Percentiles rank a stretch among this genome's conserved stretches.
Conservation (phyloP, 208 protist genomes). For the Sergeia podlipaevii region DNA sequence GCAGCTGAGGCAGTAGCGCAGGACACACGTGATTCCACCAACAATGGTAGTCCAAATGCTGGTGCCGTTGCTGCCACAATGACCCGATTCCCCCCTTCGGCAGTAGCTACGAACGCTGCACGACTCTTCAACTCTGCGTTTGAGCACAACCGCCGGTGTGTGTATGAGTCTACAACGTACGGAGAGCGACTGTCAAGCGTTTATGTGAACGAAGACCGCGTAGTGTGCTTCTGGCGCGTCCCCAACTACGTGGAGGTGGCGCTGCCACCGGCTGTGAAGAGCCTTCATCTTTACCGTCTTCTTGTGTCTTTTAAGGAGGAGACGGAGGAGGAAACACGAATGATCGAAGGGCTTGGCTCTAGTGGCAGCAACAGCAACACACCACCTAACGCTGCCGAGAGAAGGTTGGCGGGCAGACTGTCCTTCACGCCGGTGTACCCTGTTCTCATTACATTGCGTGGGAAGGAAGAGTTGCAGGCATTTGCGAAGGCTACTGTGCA, state of each 20-base stretch:
- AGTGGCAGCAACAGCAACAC: too few relatives aligned
- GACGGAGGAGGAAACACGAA: too few relatives aligned
- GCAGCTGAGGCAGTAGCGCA: too few relatives aligned
- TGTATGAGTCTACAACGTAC: conserved; percentile 22
- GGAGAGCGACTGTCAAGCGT: conserved; percentile 23
- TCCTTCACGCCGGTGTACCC: conserved; percentile 27
- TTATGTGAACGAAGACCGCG: conserved; percentile 24
- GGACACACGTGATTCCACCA: too few relatives aligned
- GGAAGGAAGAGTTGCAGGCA: conserved; percentile 14
- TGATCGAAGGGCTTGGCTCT: background rate
- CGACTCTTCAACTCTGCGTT: conserved; percentile 21
- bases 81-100: too few relatives aligned
- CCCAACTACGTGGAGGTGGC: conserved; percentile 36
- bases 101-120: conserved; percentile 6
- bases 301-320: too few relatives aligned
- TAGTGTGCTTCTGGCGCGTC: conserved; percentile 15
- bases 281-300: too few relatives aligned
- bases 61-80: too few relatives aligned
- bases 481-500: too few relatives aligned
- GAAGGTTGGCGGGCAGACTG: conserved; percentile 13
- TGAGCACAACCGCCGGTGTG: background rate
- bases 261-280: conserved; percentile 15
- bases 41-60: too few relatives aligned
- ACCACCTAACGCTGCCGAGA: background rate
- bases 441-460: conserved; percentile 22